These are phyloP conservation scores for Jamesozyma lodderae DNA, from an alignment of 805 yeast genomes.

Conservation along the genomic window DNA sequence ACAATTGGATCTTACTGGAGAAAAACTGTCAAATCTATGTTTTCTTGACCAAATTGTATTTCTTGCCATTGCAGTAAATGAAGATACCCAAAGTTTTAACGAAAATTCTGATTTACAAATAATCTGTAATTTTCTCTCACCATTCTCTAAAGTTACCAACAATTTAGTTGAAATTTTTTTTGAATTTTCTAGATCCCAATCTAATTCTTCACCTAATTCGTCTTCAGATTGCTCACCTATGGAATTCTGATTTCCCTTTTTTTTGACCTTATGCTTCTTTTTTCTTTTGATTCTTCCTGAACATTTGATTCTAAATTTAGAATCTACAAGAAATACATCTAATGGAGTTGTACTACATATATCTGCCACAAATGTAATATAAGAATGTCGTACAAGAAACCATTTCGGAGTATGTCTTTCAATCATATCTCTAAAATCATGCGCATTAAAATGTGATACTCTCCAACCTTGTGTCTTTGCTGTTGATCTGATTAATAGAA, in stretches of 20 bases:
- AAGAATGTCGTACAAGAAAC: slow-evolving; percentile 80
- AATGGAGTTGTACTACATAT: slow-evolving; percentile 79
- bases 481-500: slow-evolving; percentile 65
- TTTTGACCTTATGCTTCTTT: slow-evolving; percentile 20
- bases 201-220: slow-evolving; percentile 7
- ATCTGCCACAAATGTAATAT: slow-evolving; percentile 76
- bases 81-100: slow-evolving; percentile 64
- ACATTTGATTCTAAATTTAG: slow-evolving; percentile 50
- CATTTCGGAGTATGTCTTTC: slow-evolving; percentile 86
- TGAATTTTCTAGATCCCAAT: slow-evolving; percentile 17
- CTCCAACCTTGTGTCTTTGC: slow-evolving; percentile 93
- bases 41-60: slow-evolving; percentile 62
- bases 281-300: slow-evolving; percentile 29
- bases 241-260: slow-evolving; percentile 24
- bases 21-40: slow-evolving; percentile 81
- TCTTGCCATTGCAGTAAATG: slow-evolving; percentile 60
- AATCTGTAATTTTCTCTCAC: slow-evolving; percentile 69
- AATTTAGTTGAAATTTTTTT: slow-evolving; percentile 44
- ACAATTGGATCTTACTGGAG: slow-evolving; percentile 78
- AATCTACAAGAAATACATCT: slow-evolving; percentile 87
- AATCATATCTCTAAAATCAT: slow-evolving; percentile 79
- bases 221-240: neutral
- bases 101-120: slow-evolving; percentile 58
- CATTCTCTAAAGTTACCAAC: slow-evolving; percentile 53
- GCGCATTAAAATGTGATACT: slow-evolving; percentile 75